Conservation (phyloP, 2,329 filamentous ascomycete species). For the Xenoacremonium recifei region DNA sequence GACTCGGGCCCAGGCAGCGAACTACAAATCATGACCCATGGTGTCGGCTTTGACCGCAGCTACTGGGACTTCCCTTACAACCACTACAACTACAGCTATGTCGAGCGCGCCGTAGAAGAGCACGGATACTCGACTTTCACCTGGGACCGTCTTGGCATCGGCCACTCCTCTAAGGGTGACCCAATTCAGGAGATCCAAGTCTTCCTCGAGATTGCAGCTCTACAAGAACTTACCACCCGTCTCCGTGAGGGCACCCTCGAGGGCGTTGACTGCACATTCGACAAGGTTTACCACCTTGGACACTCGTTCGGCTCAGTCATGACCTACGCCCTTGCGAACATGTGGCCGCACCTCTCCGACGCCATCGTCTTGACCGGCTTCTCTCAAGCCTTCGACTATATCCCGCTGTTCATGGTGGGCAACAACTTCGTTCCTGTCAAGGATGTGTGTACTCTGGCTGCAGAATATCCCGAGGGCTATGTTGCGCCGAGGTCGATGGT, state of each 20-base stretch:
- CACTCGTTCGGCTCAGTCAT: slow-evolving; percentile 63
- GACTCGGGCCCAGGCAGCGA: slow-evolving; percentile 37
- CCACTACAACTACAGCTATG: slow-evolving; percentile 62
- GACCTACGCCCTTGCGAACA: slow-evolving; percentile 52
- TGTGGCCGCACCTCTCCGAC: slow-evolving; percentile 53
- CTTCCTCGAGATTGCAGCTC: slow-evolving; percentile 55
- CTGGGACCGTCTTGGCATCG: slow-evolving; percentile 63
- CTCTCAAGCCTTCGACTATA: slow-evolving; percentile 45
- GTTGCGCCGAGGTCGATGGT: slow-evolving; percentile 44
- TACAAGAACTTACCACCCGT: slow-evolving; percentile 50
- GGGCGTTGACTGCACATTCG: slow-evolving; percentile 34
- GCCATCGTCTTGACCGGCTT: slow-evolving; percentile 62
- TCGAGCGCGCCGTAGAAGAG: slow-evolving; percentile 51
- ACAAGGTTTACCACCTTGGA: slow-evolving; percentile 57
- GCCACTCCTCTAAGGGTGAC: slow-evolving; percentile 56
- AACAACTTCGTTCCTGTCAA: slow-evolving; percentile 47
- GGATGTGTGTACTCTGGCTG: slow-evolving; percentile 23
- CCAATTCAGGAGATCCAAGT: slow-evolving; percentile 60
- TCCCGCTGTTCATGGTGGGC: slow-evolving; percentile 41
- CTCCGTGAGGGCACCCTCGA: slow-evolving; percentile 46
- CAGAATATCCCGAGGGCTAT: slow-evolving; percentile 49
- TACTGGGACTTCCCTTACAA: slow-evolving; percentile 63
- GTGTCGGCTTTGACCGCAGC: slow-evolving; percentile 40
- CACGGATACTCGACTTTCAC: slow-evolving; percentile 58
- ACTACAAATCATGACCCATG: slow-evolving; percentile 42